Evolutionary conservation across 257 asterid species (phyloP).

Genomic region (Lantana camara): DNA sequence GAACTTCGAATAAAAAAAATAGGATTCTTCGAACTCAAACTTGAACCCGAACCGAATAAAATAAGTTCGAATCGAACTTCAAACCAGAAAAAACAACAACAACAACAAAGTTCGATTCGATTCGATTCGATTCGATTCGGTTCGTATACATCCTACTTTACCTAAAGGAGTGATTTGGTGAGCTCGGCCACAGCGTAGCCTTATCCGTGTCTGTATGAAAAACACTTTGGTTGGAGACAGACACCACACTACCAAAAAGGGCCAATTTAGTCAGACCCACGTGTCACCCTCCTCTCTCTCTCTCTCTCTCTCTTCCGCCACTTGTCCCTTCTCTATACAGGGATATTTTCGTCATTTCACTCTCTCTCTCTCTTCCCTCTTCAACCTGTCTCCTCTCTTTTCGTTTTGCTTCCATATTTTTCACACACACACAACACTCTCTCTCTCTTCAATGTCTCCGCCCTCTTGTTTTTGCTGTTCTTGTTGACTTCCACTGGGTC

Average conservation of each 20-base stretch:
- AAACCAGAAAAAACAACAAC: too few species aligned
- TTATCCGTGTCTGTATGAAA: slow-evolving; percentile 20
- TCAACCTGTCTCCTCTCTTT: slow-evolving; percentile 23
- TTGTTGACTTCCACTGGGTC: slow-evolving; percentile 13
- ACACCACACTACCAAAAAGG: slow-evolving; percentile 52
- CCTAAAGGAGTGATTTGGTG: neutral
- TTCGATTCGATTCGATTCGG: too few species aligned
- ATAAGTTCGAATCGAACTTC: too few species aligned
- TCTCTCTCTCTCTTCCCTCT: neutral
- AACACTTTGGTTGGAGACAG: slow-evolving; percentile 39
- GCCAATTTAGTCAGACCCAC: slow-evolving; percentile 59
- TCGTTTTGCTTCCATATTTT: slow-evolving; percentile 12
- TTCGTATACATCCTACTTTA: too few species aligned
- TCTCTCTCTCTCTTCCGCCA: slow-evolving; percentile 47
- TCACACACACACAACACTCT: neutral
- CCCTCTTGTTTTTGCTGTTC: slow-evolving; percentile 3
- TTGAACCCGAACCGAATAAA: too few species aligned
- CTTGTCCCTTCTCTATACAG: slow-evolving; percentile 49
- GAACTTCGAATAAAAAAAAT: too few species aligned
- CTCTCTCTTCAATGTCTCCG: slow-evolving; percentile 21
- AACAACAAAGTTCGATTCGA: too few species aligned
- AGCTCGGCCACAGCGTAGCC: neutral
- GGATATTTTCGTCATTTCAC: slow-evolving; percentile 45
- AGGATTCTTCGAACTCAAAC: too few species aligned
- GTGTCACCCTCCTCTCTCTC: slow-evolving; percentile 48